phyloP scores from a whole-genome alignment of 345 rosid genomes.

The Brassica cretica region DNA sequence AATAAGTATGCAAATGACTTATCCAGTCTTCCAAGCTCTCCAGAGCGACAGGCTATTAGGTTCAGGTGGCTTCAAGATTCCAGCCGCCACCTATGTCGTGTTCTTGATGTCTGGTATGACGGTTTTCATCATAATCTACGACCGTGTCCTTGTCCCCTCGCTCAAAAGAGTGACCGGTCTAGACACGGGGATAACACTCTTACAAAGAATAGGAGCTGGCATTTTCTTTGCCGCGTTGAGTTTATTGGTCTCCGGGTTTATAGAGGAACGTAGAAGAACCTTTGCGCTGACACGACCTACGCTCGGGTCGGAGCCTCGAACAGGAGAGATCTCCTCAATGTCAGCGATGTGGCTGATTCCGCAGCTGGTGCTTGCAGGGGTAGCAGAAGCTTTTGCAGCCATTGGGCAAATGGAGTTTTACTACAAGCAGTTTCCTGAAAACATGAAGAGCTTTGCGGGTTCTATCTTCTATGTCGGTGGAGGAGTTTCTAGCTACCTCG shows the following conservation, averaged over 20 bases:
- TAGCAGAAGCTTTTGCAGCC: constrained; percentile 49
- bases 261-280: constrained; percentile 49
- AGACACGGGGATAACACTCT: constrained; percentile 49
- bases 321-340: constrained; percentile 55
- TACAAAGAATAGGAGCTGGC: constrained; percentile 52
- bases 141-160: constrained; percentile 50
- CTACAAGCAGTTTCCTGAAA: constrained; percentile 59
- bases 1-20: constrained; percentile 45
- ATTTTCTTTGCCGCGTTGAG: constrained; percentile 42
- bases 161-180: constrained; percentile 43
- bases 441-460: constrained; percentile 51
- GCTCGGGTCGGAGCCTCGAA: constrained; percentile 42
- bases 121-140: constrained; percentile 54
- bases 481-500: constrained; percentile 42
- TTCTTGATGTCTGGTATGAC: constrained; percentile 55
- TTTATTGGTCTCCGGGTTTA: constrained; percentile 46
- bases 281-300: constrained; percentile 51
- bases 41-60: constrained; percentile 59
- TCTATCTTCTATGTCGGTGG: constrained; percentile 31
- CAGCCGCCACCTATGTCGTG: constrained; percentile 56
- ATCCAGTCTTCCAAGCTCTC: constrained; percentile 59
- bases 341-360: constrained; percentile 58
- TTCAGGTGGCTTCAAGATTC: constrained; percentile 51
- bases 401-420: constrained; percentile 51
- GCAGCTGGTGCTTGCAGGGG: constrained; percentile 51